A percentile compares a stretch with the other conserved stretches of the same genome.
Conservation (phyloP, 441 rosid species). For the Caryocar brasiliense region DNA sequence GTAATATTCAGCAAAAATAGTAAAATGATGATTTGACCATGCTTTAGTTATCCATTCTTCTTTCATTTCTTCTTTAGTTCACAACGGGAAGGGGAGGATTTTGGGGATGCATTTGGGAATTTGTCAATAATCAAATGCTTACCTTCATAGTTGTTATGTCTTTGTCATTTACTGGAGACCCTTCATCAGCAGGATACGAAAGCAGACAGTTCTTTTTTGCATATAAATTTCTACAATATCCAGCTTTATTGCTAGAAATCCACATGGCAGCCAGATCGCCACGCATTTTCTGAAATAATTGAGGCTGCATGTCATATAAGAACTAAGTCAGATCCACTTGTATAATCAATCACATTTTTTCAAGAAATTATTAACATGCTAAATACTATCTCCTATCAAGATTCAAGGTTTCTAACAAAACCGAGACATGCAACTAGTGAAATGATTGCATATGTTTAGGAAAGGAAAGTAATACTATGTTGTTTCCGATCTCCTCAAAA, state of each 20-base stretch:
- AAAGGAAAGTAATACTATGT: no score
- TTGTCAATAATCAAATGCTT: not conserved
- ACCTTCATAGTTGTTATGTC: slow-evolving; percentile 43
- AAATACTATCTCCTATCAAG: not conserved
- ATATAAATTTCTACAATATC: slow-evolving; percentile 34
- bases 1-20: no score
- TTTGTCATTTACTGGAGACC: slow-evolving; percentile 15
- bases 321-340: not conserved
- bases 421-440: no score
- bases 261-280: slow-evolving; percentile 69
- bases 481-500: no score
- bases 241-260: slow-evolving; percentile 38
- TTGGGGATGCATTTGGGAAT: no score
- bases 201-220: slow-evolving; percentile 20
- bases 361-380: not conserved
- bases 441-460: no score
- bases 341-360: no score
- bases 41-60: no score
- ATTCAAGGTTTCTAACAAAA: no score
- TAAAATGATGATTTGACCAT: no score
- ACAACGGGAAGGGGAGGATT: no score
- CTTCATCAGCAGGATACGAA: slow-evolving; percentile 8
- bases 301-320: slow-evolving; percentile 40
- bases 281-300: slow-evolving; percentile 50
- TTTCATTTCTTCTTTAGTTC: no score